Evolutionary conservation across 176 grass and related monocot genomes (phyloP), one percentile per base, ranked within the genome.

Genomic region (Triticum urartu): DNA sequence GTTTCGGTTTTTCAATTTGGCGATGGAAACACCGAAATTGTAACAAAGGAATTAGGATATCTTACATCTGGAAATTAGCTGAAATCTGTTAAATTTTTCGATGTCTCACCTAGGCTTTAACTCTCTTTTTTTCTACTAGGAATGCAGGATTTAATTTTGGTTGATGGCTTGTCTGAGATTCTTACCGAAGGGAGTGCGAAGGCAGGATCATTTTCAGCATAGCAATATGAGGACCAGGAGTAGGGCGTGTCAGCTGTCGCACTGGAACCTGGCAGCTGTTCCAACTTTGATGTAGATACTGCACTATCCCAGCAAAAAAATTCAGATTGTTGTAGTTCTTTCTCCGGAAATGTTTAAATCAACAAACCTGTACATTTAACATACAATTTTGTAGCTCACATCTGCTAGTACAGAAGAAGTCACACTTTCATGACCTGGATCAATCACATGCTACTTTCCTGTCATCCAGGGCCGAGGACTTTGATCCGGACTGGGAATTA

Each of bases 221-320:
- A 91, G 50, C 36, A 68, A 36, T 58, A 36, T 14, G 38, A 68
- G 45, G 34, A 45, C 14, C 80, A 83, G 89, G 71, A 83, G 80
- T 26, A 72, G 70, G 62, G 30, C 17, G 8, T 82, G 21, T 78
- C 14, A 73, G 70, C 38, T 64, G 5, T 50, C 24, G 20, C 59
- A 73, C 42, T 35, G 32, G 56, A 73, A 67, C 68, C 24, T 36
- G 14, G 14, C 75, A 40, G 67, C 74, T 78, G 68, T 80, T 80
- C 61, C 78, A 47, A 20, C 61, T 91, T 26, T 33, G 52, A 9
- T 87, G 85, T 87, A 84, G 68, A 91, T 91, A 91, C 80, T 33
- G 4, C 56, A 56, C 8, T 86, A 60, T 25, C 58, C 64, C 22
- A 22, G 84, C 21, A 74, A 34, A 74, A 74, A 14, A 7, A 45